Conservation (phyloP, 2,329 filamentous ascomycete genomes). For the Hypoxylon sp. region DNA sequence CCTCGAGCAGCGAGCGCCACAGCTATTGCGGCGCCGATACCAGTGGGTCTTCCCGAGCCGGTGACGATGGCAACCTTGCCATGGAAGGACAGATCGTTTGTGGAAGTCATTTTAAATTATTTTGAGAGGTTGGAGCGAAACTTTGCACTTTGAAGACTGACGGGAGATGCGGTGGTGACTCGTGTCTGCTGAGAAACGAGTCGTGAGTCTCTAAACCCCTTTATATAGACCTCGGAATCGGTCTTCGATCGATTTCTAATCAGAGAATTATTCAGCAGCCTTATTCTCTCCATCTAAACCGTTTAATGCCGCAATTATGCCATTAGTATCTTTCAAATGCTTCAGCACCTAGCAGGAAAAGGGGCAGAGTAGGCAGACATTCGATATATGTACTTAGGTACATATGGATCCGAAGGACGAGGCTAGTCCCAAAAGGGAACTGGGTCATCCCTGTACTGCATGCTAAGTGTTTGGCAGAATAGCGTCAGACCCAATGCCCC, state of each 20-base stretch:
- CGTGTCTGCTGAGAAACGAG: background rate
- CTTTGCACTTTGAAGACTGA: background rate
- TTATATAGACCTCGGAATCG: background rate
- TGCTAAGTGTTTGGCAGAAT: background rate
- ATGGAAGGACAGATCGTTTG: slow-evolving; percentile 56
- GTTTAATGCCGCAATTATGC: background rate
- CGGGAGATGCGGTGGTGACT: background rate
- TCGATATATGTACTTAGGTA: no score
- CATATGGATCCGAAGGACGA: background rate
- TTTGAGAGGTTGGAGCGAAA: slow-evolving; percentile 2
- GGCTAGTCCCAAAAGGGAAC: background rate
- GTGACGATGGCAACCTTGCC: slow-evolving; percentile 61
- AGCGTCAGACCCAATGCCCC: no score
- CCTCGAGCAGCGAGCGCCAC: slow-evolving; percentile 57
- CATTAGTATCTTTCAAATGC: background rate
- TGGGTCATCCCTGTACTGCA: background rate
- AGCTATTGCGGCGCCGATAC: slow-evolving; percentile 60
- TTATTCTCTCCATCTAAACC: background rate
- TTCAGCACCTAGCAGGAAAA: background rate
- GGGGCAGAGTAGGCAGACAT: background rate
- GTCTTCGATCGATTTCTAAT: background rate
- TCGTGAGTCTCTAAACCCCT: background rate
- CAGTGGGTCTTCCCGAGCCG: slow-evolving; percentile 59
- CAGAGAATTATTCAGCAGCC: background rate
- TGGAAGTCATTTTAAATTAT: slow-evolving; percentile 44